phyloP scores from a whole-genome alignment of 2,329 filamentous ascomycete genomes.

The Apiospora kogelbergensis region DNA sequence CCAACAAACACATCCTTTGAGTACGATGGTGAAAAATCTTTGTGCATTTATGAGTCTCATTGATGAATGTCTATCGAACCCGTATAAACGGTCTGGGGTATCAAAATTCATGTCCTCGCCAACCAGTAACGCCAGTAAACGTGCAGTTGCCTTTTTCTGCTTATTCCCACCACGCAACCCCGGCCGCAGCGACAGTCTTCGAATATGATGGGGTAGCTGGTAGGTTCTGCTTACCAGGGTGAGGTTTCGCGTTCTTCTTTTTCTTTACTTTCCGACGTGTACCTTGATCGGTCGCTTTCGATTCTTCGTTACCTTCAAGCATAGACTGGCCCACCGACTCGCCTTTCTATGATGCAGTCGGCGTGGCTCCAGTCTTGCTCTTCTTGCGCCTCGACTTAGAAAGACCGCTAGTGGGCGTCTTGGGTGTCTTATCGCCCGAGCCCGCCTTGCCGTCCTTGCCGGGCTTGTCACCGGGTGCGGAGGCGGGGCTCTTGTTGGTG shows the following conservation, averaged over 20 bases:
- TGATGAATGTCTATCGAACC: background rate
- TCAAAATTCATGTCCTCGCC: background rate
- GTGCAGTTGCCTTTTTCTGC: background rate
- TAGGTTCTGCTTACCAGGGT: background rate
- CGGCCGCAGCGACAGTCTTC: background rate
- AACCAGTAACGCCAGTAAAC: background rate
- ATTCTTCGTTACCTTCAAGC: background rate
- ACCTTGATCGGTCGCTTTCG: background rate
- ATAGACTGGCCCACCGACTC: constrained; percentile 2
- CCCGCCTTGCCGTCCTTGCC: background rate
- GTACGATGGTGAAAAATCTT: no score
- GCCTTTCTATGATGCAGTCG: constrained; percentile 23
- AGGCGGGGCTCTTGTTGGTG: constrained; percentile 8
- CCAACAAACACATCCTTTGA: no score
- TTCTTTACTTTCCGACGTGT: constrained; percentile 9
- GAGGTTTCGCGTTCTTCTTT: background rate
- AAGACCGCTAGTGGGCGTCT: constrained; percentile 30
- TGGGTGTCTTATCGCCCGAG: constrained; percentile 30
- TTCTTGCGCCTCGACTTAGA: constrained; percentile 38
- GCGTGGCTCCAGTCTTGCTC: constrained; percentile 30
- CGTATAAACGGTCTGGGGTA: constrained; percentile 3
- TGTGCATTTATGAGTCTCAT: background rate
- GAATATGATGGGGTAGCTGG: background rate
- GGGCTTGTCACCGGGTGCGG: constrained; percentile 5
- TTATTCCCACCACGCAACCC: background rate